phyloP scores from a whole-genome alignment of 202 grass and related monocot species.

The Carex arenaria region DNA sequence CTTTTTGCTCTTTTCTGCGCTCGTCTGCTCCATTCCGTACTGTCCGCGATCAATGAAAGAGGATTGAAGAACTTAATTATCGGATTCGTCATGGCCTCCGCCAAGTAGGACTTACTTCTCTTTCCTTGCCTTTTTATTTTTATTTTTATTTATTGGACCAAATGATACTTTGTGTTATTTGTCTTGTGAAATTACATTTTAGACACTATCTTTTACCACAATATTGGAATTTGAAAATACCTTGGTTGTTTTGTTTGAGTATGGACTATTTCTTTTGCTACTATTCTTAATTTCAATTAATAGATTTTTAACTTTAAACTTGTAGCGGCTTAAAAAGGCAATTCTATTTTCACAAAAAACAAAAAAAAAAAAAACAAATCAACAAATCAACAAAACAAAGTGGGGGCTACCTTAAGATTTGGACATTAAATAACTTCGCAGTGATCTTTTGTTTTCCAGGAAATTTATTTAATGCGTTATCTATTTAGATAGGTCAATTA shows the following conservation, averaged over 20 bases:
- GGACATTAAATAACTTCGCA: slow-evolving; percentile 6
- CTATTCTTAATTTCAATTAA: not conserved
- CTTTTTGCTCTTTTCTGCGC: slow-evolving; percentile 60
- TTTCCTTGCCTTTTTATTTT: not conserved
- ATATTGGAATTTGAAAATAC: not conserved
- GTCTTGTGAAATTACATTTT: not conserved
- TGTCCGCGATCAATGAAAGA: slow-evolving; percentile 39
- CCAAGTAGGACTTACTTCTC: slow-evolving; percentile 40
- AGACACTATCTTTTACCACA: not conserved
- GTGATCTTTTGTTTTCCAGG: not conserved
- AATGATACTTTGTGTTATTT: not conserved
- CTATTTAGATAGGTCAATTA: not conserved
- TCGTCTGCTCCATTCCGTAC: slow-evolving; percentile 39
- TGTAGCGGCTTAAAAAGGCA: not conserved
- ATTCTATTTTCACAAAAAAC: not conserved
- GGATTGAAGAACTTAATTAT: slow-evolving; percentile 46
- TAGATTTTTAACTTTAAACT: not conserved
- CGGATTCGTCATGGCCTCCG: slow-evolving; percentile 39
- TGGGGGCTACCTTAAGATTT: not conserved
- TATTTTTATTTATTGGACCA: not conserved
- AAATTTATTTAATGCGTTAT: not conserved
- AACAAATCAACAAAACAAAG: not conserved
- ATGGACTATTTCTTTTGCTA: not conserved
- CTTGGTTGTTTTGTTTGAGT: not conserved
- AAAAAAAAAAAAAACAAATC: not conserved